Conservation (phyloP, 2,329 filamentous ascomycete genomes). For the Hypoxylon sp. region DNA sequence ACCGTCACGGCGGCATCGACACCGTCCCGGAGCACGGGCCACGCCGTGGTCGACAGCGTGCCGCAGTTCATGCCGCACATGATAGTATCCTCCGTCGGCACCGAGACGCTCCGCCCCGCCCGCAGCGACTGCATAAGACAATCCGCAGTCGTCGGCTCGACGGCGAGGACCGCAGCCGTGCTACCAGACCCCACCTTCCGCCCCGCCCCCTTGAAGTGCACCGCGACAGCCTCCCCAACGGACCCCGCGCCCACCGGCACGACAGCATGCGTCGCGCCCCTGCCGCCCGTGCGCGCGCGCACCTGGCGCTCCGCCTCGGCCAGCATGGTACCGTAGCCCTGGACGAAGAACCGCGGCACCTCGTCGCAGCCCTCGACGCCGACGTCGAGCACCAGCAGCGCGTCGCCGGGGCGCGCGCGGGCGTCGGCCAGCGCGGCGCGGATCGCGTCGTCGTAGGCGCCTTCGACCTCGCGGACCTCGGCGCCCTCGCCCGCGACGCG, state of each 20-base stretch:
- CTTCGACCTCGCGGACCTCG: slow-evolving; percentile 61
- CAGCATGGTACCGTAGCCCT: slow-evolving; percentile 80
- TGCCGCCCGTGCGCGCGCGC: slow-evolving; percentile 47
- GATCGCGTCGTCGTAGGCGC: slow-evolving; percentile 71
- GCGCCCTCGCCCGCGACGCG: slow-evolving; percentile 67
- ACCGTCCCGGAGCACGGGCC: slow-evolving; percentile 64
- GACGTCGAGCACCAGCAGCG: slow-evolving; percentile 73
- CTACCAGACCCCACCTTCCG: neutral
- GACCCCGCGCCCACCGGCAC: slow-evolving; percentile 77
- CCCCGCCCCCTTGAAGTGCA: slow-evolving; percentile 63
- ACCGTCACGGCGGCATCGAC: slow-evolving; percentile 69
- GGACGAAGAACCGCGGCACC: slow-evolving; percentile 76
- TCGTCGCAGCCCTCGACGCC: slow-evolving; percentile 71
- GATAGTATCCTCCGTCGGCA: slow-evolving; percentile 68
- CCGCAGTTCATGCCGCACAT: slow-evolving; percentile 80
- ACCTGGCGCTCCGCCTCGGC: slow-evolving; percentile 71
- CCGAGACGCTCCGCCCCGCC: slow-evolving; percentile 55
- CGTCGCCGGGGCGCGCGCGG: slow-evolving; percentile 46
- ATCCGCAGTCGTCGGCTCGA: slow-evolving; percentile 73
- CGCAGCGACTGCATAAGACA: slow-evolving; percentile 64
- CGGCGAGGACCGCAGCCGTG: slow-evolving; percentile 62
- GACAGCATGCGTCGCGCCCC: slow-evolving; percentile 60
- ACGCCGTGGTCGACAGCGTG: slow-evolving; percentile 70
- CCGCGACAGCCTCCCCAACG: slow-evolving; percentile 72
- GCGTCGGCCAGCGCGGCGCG: slow-evolving; percentile 55